Evolutionary conservation across 2,329 filamentous ascomycete species (phyloP).

Genomic region (Alternaria conjuncta): DNA sequence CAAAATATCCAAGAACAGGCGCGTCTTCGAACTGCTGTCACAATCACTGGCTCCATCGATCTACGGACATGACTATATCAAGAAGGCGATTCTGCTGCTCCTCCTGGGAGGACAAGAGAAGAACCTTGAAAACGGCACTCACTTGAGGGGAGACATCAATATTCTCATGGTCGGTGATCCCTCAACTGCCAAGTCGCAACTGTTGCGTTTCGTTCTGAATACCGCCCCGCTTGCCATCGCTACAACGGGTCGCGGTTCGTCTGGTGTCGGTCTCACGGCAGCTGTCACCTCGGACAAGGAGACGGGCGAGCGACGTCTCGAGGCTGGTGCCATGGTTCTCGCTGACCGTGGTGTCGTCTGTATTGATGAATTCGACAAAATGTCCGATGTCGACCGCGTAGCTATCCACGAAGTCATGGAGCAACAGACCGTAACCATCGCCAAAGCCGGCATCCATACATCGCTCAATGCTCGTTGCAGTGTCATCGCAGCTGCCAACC

Average conservation of each 20-base stretch:
- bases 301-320: constrained; percentile 90
- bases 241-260: constrained; percentile 94
- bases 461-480: constrained; percentile 96
- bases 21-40: constrained; percentile 89
- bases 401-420: constrained; percentile 99
- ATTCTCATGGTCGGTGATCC: constrained; percentile 99
- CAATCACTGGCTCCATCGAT: constrained; percentile 96
- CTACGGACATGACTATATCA: constrained; percentile 95
- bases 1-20: constrained; percentile 92
- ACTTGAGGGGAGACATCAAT: constrained; percentile 98
- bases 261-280: constrained; percentile 95
- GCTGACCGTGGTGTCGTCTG: constrained; percentile 96
- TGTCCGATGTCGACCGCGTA: constrained; percentile 97
- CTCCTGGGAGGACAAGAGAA: constrained; percentile 96
- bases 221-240: constrained; percentile 96
- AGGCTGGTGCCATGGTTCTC: constrained; percentile 98
- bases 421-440: constrained; percentile 98
- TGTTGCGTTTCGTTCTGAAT: constrained; percentile 95
- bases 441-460: constrained; percentile 97
- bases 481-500: constrained; percentile 94
- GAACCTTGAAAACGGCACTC: constrained; percentile 96
- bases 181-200: constrained; percentile 97
- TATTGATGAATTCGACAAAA: constrained; percentile 99
- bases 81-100: constrained; percentile 96
- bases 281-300: constrained; percentile 97